Percentiles rank a stretch among this genome's conserved stretches.
Evolutionary conservation across 176 grass and related monocot genomes (phyloP).

Genomic region (Elymus sibiricus): DNA sequence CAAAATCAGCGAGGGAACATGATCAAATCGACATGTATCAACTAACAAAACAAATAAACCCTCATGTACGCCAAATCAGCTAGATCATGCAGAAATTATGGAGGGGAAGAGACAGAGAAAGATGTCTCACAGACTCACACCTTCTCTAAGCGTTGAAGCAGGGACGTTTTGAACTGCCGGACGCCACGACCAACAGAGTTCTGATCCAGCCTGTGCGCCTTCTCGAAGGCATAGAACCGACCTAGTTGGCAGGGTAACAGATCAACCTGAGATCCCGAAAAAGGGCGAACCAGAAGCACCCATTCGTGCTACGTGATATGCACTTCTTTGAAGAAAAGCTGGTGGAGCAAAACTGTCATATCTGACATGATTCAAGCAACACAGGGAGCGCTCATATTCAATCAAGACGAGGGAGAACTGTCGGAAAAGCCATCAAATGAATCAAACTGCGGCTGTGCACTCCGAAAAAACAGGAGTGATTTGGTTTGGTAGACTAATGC

Average conservation of each 20-base stretch:
- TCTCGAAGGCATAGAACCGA: constrained; percentile 95
- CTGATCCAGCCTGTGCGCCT: constrained; percentile 83
- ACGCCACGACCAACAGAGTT: constrained; percentile 88
- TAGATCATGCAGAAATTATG: constrained; percentile 26
- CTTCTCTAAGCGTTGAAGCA: constrained; percentile 81
- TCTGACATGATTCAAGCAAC: neutral
- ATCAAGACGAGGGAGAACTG: neutral
- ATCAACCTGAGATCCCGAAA: constrained; percentile 4
- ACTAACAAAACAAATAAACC: constrained; percentile 22
- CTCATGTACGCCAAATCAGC: neutral
- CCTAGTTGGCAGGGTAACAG: constrained; percentile 37
- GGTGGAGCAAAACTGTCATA: neutral
- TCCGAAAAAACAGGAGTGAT: neutral
- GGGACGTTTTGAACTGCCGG: constrained; percentile 85
- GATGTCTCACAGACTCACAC: constrained; percentile 49
- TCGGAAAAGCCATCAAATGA: neutral
- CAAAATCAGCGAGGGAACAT: constrained; percentile 24
- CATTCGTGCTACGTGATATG: neutral
- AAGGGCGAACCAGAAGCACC: neutral
- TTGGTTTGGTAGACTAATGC: neutral
- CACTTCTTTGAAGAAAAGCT: neutral
- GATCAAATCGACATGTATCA: constrained; percentile 9
- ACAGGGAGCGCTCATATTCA: neutral
- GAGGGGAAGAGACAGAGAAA: constrained; percentile 6
- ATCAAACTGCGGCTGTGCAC: neutral